These are phyloP conservation scores for Avena atlantica DNA, from an alignment of 176 grass and related monocot genomes.

Conservation along the genomic window DNA sequence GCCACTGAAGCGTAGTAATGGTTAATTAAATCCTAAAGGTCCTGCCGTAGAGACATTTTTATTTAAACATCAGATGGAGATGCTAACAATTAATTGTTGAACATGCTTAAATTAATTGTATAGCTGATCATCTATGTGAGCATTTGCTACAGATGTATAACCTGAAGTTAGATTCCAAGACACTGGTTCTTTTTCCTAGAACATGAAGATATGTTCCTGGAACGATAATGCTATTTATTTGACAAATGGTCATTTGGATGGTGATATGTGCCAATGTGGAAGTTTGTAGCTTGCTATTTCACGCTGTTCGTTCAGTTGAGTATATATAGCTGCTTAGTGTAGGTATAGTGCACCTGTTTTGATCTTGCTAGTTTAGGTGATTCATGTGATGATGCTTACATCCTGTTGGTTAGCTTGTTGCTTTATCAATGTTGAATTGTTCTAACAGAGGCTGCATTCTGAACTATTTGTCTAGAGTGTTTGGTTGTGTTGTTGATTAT, in stretches of 20 bases:
- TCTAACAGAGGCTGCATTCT: not conserved
- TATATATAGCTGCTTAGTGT: not conserved
- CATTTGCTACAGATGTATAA: not conserved
- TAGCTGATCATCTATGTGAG: not conserved
- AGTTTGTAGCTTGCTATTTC: not conserved
- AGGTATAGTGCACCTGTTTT: not conserved
- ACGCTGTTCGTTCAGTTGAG: not conserved
- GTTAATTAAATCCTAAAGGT: not conserved
- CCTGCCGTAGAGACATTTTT: not conserved
- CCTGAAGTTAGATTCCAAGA: not conserved
- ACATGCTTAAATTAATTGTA: not conserved
- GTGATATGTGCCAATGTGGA: not conserved
- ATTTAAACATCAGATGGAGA: not conserved
- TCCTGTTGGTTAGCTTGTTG: not conserved
- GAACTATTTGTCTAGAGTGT: not conserved
- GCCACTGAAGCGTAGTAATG: not conserved
- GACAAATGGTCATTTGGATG: not conserved
- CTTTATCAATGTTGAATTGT: not conserved
- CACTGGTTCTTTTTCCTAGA: not conserved
- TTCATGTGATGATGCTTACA: not conserved
- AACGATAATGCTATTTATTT: not conserved
- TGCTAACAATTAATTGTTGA: not conserved
- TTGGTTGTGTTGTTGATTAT: not conserved
- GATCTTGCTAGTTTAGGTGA: not conserved
- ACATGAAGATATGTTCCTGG: not conserved